Evolutionary conservation across 805 yeast genomes (phyloP), one percentile per base, ranked within the genome.

Genomic region (Monosporozyma aerobia): DNA sequence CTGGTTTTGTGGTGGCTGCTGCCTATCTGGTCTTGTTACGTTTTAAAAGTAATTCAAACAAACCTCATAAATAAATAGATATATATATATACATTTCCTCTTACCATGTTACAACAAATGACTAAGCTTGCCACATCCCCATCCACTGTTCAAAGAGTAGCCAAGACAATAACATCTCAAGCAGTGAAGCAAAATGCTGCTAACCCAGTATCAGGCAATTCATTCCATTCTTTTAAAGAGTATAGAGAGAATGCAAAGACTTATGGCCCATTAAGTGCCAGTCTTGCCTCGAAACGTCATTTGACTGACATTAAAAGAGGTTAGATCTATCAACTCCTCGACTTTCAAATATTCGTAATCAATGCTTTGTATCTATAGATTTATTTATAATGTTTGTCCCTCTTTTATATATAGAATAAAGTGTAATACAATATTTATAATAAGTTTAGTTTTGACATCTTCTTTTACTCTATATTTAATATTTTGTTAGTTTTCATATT

Each of bases 221-320:
- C 73, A 1, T 70, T 69, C 55, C 52, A 51, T 10, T 64, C 71
- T 0, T 70, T 70, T 53, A 65, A 67, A 39, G 73, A 70, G 52
- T 70, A 70, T 56, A 69, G 74, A 59, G 68, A 65, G 54, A 61
- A 62, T 23, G 73, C 73, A 11, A 68, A 63, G 53, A 69, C 69
- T 45, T 71, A 69, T 53, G 74, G 74, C 22, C 74, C 73, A 9
- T 57, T 70, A 53, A 67, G 64, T 47, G 65, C 63, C 1, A 53
- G 58, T n/a, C 43, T 59, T 48, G 64, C 64, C 22, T 43, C 59
- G 1, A 58, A 55, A 44, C 59, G 63, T 49, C 61, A 60, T 32
- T 40, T 59, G 44, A 54, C 59, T 19, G 51, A 43, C 16, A 11
- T 49, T 10, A 47, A 49, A 30, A 39, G 30, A 40, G 16, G 45